Conservation (phyloP, 805 yeast genomes). For the Metschnikowia shivogae region DNA sequence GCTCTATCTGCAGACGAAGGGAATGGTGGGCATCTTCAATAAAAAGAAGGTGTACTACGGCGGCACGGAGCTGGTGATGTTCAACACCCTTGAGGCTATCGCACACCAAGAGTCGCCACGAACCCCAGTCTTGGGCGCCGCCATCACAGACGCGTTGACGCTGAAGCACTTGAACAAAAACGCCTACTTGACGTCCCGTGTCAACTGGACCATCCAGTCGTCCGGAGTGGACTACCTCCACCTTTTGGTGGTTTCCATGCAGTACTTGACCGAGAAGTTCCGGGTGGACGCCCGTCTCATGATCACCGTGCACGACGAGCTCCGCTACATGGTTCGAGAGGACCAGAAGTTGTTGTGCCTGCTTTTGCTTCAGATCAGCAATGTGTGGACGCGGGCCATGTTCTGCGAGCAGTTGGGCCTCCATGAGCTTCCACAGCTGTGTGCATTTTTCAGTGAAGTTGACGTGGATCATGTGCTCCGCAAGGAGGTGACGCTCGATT, state of each 20-base stretch:
- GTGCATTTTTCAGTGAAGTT: constrained; percentile 92
- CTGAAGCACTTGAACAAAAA: constrained; percentile 58
- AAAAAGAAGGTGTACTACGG: constrained; percentile 60
- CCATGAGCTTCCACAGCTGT: constrained; percentile 83
- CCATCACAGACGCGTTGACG: constrained; percentile 80
- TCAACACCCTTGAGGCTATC: constrained; percentile 81
- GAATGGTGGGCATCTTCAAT: constrained; percentile 32
- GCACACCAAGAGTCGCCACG: constrained; percentile 77
- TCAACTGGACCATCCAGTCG: constrained; percentile 97
- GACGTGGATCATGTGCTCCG: constrained; percentile 86
- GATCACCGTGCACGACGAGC: constrained; percentile 93
- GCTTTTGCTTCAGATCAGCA: constrained; percentile 79
- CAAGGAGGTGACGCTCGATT: constrained; percentile 88
- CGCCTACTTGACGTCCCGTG: constrained; percentile 79
- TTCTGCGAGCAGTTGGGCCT: constrained; percentile 91
- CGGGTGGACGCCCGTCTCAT: constrained; percentile 69
- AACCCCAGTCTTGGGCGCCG: constrained; percentile 92
- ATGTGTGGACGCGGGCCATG: constrained; percentile 94
- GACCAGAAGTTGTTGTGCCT: constrained; percentile 76
- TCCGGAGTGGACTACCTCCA: constrained; percentile 97
- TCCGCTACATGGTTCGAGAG: constrained; percentile 72
- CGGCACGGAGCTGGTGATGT: constrained; percentile 90
- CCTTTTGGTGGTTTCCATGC: constrained; percentile 79
- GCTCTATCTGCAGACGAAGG: constrained; percentile 82
- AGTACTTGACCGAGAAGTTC: constrained; percentile 64